Base-by-base conservation (phyloP, 2,329 filamentous ascomycete genomes). In the Tricladium varicosporioides region DNA sequence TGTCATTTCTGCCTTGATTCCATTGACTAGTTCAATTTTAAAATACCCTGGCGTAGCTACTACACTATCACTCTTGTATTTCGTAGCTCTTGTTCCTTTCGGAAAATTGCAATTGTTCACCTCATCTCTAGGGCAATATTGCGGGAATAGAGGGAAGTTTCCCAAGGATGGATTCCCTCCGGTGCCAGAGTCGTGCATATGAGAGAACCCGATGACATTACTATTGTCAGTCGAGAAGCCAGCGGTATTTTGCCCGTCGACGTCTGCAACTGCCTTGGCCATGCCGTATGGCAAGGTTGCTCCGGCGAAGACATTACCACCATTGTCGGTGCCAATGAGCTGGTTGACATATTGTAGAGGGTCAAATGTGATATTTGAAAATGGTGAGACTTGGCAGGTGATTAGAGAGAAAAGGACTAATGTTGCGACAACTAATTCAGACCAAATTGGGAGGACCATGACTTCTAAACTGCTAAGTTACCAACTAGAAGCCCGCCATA, bases 71-170 rank as follows among this genome's bases (percentile, higher is more conserved):
- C 77, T 72, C n/a, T 75, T 48, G 2, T 74, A 11, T 60, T 63
- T 51, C 48, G 73, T 60, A 67, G 77, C 60, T 70, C 81, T 74
- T 8, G 53, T 33, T 33, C 60, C 69, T 63, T 82, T 82, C n/a
- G 80, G 78, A 65, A 83, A 89, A 5, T 72, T 75, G 69, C 87
- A 90, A 4, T 75, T 74, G 64, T 89, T 76, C 51, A 91, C 72
- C 45, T 85, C 81, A 56, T 88, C 81, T 8, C 75, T 77, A 0
- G 78, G 75, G 61, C 88, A 91, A 4, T 80, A 72, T 60, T 88
- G 87, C 0, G 87, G 79, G 60, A 91, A 91, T 1, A 91, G 74
- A 0, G 88, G 84, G 57, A 91, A 91, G 65, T 89, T 90, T 14
- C 88, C 88, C 5, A 91, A 72, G 1, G 85, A 89, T 0, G 87